Conservation (phyloP, 2,329 filamentous ascomycete genomes). For the Ophiosphaerella narmari region DNA sequence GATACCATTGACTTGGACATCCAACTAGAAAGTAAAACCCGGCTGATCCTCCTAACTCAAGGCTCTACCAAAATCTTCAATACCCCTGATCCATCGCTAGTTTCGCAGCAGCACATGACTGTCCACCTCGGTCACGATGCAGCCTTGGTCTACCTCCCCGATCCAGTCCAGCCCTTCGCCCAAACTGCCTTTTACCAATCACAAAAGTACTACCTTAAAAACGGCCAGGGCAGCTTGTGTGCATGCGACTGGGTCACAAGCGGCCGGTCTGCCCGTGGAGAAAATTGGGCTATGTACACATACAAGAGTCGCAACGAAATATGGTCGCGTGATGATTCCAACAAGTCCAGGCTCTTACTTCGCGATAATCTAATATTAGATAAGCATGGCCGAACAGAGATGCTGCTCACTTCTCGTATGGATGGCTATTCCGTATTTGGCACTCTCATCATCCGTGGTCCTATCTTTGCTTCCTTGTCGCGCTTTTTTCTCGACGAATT, state of each 20-base stretch:
- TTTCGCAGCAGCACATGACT: constrained; percentile 56
- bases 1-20: constrained; percentile 79
- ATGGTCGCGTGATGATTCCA: constrained; percentile 56
- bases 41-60: constrained; percentile 65
- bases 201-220: constrained; percentile 70
- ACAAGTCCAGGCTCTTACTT: constrained; percentile 69
- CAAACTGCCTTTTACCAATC: constrained; percentile 82
- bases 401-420: constrained; percentile 60
- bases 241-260: constrained; percentile 94
- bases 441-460: constrained; percentile 81
- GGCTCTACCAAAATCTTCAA: constrained; percentile 98
- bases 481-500: constrained; percentile 82
- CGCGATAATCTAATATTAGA: constrained; percentile 82
- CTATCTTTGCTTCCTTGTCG: constrained; percentile 67
- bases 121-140: constrained; percentile 55
- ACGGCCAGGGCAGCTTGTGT: constrained; percentile 66
- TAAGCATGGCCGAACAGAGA: constrained; percentile 44
- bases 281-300: constrained; percentile 80
- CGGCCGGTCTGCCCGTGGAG: constrained; percentile 80
- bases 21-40: constrained; percentile 65
- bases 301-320: constrained; percentile 90
- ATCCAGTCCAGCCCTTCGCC: constrained; percentile 90
- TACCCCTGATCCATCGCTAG: constrained; percentile 57
- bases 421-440: constrained; percentile 77
- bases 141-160: constrained; percentile 72